phyloP scores from a whole-genome alignment of 768 basidiomycete genomes.

The Panaeolus cyanescens region DNA sequence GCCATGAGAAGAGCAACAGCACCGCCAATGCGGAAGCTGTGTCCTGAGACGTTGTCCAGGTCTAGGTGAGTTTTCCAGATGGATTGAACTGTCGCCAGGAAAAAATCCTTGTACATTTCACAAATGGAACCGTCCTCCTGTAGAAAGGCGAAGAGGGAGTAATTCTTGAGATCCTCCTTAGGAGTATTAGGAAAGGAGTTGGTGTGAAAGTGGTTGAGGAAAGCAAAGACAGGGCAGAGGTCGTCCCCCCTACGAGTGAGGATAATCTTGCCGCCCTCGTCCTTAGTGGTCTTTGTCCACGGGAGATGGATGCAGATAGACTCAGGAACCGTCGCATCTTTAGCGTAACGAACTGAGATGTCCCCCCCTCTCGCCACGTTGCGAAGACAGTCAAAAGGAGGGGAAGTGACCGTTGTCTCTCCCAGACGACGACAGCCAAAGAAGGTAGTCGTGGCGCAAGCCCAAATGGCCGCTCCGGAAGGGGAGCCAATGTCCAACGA shows the following conservation, averaged over 20 bases:
- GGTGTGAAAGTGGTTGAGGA: slow-evolving; percentile 14
- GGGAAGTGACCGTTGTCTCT: slow-evolving; percentile 19
- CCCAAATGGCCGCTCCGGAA: slow-evolving; percentile 36
- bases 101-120: slow-evolving; percentile 7
- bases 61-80: slow-evolving; percentile 6
- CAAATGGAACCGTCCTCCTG: neutral
- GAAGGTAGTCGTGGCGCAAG: slow-evolving; percentile 33
- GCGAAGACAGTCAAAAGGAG: neutral
- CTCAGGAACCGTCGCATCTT: neutral
- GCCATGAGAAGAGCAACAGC: slow-evolving; percentile 23
- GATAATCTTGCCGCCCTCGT: slow-evolving; percentile 15
- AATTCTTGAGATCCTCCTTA: too few species aligned
- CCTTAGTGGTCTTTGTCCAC: slow-evolving; percentile 25
- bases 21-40: slow-evolving; percentile 33
- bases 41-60: slow-evolving; percentile 16
- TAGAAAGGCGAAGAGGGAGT: slow-evolving; percentile 9
- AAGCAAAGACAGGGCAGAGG: slow-evolving; percentile 21
- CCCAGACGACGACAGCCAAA: slow-evolving; percentile 34
- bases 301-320: slow-evolving; percentile 25
- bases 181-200: neutral
- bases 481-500: slow-evolving; percentile 25
- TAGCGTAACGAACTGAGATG: neutral
- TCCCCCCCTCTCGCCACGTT: neutral
- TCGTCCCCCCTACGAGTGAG: slow-evolving; percentile 19
- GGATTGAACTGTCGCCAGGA: slow-evolving; percentile 2